These are phyloP conservation scores for Bolboschoenus planiculmis DNA, from an alignment of 176 grass and related monocot genomes.

Conservation along the genomic window DNA sequence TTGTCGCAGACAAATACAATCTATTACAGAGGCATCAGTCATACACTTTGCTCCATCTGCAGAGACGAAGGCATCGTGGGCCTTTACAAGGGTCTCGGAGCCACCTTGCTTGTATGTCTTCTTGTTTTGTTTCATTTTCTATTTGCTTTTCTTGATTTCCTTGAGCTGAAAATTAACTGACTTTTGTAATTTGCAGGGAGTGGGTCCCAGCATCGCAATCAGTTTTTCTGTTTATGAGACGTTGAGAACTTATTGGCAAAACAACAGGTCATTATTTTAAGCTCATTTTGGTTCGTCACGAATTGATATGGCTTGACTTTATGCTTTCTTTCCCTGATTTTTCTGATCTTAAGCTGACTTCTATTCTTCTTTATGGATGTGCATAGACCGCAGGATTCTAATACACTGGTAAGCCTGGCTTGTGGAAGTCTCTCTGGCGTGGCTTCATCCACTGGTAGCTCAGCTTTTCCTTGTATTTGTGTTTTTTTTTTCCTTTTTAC, in stretches of 20 bases:
- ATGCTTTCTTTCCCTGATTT: not conserved
- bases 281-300: not conserved
- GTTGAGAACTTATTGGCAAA: constrained; percentile 72
- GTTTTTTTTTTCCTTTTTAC: constrained; percentile 2
- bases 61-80: constrained; percentile 83
- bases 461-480: not conserved
- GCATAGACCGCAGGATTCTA: constrained; percentile 65
- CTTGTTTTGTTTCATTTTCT: not conserved
- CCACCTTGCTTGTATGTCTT: constrained; percentile 65
- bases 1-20: constrained; percentile 73
- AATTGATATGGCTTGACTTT: not conserved
- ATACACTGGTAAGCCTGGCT: constrained; percentile 61
- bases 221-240: constrained; percentile 95
- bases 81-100: constrained; percentile 95
- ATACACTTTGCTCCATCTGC: constrained; percentile 72
- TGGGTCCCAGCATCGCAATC: constrained; percentile 92
- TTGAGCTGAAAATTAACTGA: not conserved
- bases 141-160: not conserved
- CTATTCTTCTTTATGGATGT: not conserved
- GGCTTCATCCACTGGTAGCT: constrained; percentile 84
- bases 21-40: constrained; percentile 93
- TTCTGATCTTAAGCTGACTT: not conserved
- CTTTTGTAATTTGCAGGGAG: constrained; percentile 46
- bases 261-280: constrained; percentile 52
- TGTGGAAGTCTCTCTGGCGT: constrained; percentile 94